phyloP scores from a whole-genome alignment of 345 rosid genomes.

The Eucalyptus pauciflora region DNA sequence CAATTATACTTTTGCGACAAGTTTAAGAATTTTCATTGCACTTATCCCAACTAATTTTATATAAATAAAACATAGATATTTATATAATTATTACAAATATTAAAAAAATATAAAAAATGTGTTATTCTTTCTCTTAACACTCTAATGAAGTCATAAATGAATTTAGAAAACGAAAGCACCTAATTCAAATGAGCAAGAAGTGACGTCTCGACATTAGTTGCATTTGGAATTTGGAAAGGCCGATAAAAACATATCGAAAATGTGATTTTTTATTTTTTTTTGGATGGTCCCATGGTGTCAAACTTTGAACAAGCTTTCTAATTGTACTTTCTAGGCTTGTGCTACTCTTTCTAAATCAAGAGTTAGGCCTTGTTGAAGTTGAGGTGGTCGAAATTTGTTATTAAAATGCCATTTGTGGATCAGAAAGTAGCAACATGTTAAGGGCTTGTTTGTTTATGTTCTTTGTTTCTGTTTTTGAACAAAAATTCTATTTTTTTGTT shows the following conservation, averaged over 20 bases:
- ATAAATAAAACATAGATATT: too few relatives aligned
- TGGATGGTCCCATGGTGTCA: neutral
- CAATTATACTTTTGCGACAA: fast-evolving
- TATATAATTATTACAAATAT: neutral
- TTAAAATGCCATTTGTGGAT: neutral
- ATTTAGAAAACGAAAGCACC: neutral
- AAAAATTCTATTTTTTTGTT: too few relatives aligned
- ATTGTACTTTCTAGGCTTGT: neutral
- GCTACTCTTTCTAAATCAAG: neutral
- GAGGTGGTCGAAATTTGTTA: neutral
- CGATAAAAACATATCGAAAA: neutral
- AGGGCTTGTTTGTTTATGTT: too few relatives aligned
- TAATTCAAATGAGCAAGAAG: neutral
- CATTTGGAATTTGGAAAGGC: neutral
- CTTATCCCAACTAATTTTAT: too few relatives aligned
- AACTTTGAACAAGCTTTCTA: neutral
- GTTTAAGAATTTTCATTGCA: too few relatives aligned
- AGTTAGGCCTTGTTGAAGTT: neutral
- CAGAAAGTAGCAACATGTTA: neutral
- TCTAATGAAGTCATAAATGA: neutral
- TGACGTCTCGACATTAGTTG: neutral
- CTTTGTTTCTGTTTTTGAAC: too few relatives aligned
- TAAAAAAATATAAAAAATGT: too few relatives aligned
- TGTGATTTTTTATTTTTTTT: neutral
- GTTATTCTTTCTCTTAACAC: too few relatives aligned